phyloP scores from a whole-genome alignment of 768 basidiomycete genomes.

The Boletellus sp. region DNA sequence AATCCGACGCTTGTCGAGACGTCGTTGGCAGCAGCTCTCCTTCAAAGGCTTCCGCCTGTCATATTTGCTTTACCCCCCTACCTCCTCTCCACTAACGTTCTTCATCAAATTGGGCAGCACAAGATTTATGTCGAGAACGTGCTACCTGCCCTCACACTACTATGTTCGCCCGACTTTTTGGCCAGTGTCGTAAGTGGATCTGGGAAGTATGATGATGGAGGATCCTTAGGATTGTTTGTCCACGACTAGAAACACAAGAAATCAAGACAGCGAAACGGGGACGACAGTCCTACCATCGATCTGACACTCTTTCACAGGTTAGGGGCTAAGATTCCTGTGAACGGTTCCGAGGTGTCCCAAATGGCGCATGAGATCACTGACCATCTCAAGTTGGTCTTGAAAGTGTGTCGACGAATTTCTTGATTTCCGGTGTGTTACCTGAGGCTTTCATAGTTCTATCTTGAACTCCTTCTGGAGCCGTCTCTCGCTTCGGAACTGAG shows the following conservation, averaged over 20 bases:
- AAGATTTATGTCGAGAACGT: constrained; percentile 24
- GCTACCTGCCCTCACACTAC: constrained; percentile 13
- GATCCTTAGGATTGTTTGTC: constrained; percentile 3
- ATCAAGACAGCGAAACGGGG: constrained; percentile 16
- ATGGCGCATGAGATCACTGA: constrained; percentile 16
- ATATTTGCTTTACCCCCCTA: constrained; percentile 22
- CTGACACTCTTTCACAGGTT: constrained; percentile 29
- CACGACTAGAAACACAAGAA: constrained; percentile 29
- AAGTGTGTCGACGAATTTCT: constrained; percentile 18
- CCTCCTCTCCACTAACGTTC: constrained; percentile 8
- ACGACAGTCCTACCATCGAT: constrained; percentile 19
- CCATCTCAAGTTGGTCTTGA: constrained; percentile 26
- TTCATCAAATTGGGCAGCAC: constrained; percentile 14
- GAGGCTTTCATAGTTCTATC: constrained; percentile 21
- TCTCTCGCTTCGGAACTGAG: constrained; percentile 8
- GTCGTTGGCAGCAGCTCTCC: constrained; percentile 21
- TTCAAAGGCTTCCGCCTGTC: constrained; percentile 25
- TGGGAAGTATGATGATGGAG: constrained; percentile 1
- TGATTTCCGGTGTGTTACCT: not conserved
- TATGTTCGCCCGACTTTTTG: constrained; percentile 17
- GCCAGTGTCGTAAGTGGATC: not conserved
- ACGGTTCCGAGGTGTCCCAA: constrained; percentile 13
- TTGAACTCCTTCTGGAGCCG: constrained; percentile 18
- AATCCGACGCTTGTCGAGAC: constrained; percentile 16
- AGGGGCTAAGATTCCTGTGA: constrained; percentile 25